Base-by-base conservation (phyloP, 1,284 basidiomycete species). In the Ustilago curta region DNA sequence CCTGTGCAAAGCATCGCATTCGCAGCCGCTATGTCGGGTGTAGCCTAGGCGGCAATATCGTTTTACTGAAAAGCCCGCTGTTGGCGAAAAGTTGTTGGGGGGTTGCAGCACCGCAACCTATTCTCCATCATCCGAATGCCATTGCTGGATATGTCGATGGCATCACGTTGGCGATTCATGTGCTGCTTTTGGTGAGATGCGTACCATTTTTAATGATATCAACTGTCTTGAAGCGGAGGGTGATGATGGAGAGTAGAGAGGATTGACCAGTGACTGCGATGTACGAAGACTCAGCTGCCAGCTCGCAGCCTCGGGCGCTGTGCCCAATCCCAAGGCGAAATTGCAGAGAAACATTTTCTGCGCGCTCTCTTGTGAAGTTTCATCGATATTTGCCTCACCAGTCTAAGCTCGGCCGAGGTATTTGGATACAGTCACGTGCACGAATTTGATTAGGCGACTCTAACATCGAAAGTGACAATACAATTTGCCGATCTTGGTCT, bases 201-300 rank as follows among this genome's bases (percentile, higher is more conserved):
- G 73, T 73, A 78, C 76, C 76, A 78, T 78, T 78, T 63, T 78
- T 69, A 39, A 53, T 53, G 64, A 76, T 67, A 61, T 71, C 57
- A 64, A 60, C 57, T 45, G 60, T 71, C 71, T 70, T 77, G 64
- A 71, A 55, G 70, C 40, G 40, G 49, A 51, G 23, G 55, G 43
- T 64, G 68, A 59, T 70, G 71, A 61, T 70, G 71, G 53, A 12
- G 59, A 35, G 11, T 4, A 49, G 8, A 32, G 8, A 53, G 51
- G 45, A 39, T 23, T 18, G 29, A 11, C 27, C 12, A 6, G 11
- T 18, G n/a, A 39, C 19, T 25, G 14, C 42, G n/a, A 18, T 8
- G 18, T 31, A 4, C 18, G 42, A 53, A 45, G 50, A 48, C 19
- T 37, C 19, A 23, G 19, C 53, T 12, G 29, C 9, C 43, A 23